These are phyloP conservation scores for Pyrus pyrifolia DNA, from an alignment of 306 rosid genomes.

Conservation along the genomic window DNA sequence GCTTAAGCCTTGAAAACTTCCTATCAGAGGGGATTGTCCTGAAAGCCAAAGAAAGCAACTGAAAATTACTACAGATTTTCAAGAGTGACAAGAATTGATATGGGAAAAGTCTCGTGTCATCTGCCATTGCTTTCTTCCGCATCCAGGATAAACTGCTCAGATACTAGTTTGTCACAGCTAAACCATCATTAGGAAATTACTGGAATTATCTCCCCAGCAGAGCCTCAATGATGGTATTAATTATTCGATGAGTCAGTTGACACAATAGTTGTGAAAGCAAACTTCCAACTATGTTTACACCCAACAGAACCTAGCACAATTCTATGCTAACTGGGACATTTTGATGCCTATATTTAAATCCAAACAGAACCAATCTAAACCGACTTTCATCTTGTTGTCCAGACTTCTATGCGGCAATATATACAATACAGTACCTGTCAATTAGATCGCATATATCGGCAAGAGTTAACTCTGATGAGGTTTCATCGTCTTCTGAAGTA, in stretches of 20 bases:
- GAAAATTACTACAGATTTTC: neutral
- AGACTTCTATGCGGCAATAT: neutral
- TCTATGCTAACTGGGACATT: neutral
- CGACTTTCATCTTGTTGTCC: neutral
- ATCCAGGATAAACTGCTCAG: neutral
- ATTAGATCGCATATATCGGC: constrained; percentile 16
- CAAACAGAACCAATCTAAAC: neutral
- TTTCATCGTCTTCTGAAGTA: neutral
- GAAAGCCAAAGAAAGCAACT: neutral
- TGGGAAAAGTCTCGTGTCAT: neutral
- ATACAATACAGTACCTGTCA: constrained; percentile 19
- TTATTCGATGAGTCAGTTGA: neutral
- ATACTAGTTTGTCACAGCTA: neutral
- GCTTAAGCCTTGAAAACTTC: neutral
- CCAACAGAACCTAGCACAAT: neutral
- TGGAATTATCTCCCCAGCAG: neutral
- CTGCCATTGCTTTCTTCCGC: neutral
- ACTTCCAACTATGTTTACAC: neutral
- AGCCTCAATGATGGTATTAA: neutral
- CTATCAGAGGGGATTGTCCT: neutral
- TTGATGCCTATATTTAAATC: neutral
- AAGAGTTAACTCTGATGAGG: constrained; percentile 14
- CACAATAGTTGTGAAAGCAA: neutral
- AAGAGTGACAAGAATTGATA: neutral
- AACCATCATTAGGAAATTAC: neutral